Base-by-base conservation (phyloP, 331 rosid species). In the Malus hybrid region DNA sequence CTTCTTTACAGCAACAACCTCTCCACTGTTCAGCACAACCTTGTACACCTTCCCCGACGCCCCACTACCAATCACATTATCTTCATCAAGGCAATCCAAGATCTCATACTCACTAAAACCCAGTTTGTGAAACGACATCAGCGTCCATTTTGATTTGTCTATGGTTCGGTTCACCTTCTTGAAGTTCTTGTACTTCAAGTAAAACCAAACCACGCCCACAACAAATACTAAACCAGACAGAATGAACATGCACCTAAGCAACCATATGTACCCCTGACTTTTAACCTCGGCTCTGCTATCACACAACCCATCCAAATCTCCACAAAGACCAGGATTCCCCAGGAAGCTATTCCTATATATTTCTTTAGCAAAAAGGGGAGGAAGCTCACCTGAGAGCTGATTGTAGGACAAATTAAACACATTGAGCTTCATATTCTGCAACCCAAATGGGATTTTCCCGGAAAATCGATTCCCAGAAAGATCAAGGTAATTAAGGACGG, bases 41-140 rank as follows among this genome's bases (percentile, higher is more conserved):
- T 93, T 93, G 89, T 93, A 93, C 6, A 93, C 98, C 73, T 91
- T 90, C 72, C 97, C 97, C 0, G 98, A 93, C 6, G 87, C 84
- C 75, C 97, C 98, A 31, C 87, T 87, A 10, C 98, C 98, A 61
- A 93, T 83, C 74, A 91, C 90, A 68, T 83, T 93, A 79, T 91
- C 96, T 73, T 93, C 97, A 65, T 90, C 98, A 1, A 93, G 97
- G 39, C 93, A 88, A 65, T 85, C 96, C 85, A 91, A 79, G 33
- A 93, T 89, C 90, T 93, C 97, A 36, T 89, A 83, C 79, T 93
- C 94, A 48, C 87, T 78, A n/a, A 93, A 93, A 69, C 92, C 91
- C 81, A 93, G 80, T 80, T 93, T 93, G 77, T 93, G 98, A 76
- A 93, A 93, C 19, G 98, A 93, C 91, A 88, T 88, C 80, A 93